Conservation (phyloP, 2,329 filamentous ascomycete genomes). For the Biscogniauxia sp. region DNA sequence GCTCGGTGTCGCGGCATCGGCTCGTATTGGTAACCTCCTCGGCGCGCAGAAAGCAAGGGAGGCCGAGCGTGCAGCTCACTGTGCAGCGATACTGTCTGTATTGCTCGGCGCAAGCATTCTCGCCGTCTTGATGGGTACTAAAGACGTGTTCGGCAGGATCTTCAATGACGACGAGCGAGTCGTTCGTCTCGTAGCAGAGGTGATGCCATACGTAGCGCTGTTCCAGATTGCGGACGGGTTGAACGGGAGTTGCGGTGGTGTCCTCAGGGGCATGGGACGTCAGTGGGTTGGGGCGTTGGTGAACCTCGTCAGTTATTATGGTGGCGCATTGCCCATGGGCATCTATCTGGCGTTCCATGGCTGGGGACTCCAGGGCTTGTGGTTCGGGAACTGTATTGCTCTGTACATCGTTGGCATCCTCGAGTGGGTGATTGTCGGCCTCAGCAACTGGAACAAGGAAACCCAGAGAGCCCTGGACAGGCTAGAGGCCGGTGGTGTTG, state of each 20-base stretch:
- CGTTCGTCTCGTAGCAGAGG: slow-evolving; percentile 67
- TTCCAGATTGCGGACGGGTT: slow-evolving; percentile 90
- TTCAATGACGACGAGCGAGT: slow-evolving; percentile 79
- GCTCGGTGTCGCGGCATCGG: slow-evolving; percentile 75
- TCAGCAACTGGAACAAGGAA: slow-evolving; percentile 74
- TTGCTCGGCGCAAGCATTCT: slow-evolving; percentile 67
- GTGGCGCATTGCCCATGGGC: slow-evolving; percentile 74
- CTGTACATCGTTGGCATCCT: slow-evolving; percentile 74
- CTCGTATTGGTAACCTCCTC: slow-evolving; percentile 76
- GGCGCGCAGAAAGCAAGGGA: slow-evolving; percentile 65
- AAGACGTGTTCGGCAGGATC: slow-evolving; percentile 70
- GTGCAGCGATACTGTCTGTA: slow-evolving; percentile 70
- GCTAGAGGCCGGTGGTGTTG: slow-evolving; percentile 53
- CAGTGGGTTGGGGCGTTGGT: slow-evolving; percentile 83
- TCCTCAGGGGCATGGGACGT: slow-evolving; percentile 77
- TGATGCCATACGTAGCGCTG: slow-evolving; percentile 82
- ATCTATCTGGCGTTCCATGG: slow-evolving; percentile 84
- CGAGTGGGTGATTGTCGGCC: slow-evolving; percentile 77
- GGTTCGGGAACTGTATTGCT: slow-evolving; percentile 80
- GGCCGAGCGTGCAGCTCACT: slow-evolving; percentile 71
- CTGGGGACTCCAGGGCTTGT: slow-evolving; percentile 77
- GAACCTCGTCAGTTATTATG: slow-evolving; percentile 82
- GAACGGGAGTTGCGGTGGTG: slow-evolving; percentile 81
- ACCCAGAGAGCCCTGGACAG: slow-evolving; percentile 69
- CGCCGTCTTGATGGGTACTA: slow-evolving; percentile 65